Percentiles rank a stretch among this genome's conserved stretches.
phyloP scores from a whole-genome alignment of 2,329 filamentous ascomycete species.

The Trichoderma harzianum region DNA sequence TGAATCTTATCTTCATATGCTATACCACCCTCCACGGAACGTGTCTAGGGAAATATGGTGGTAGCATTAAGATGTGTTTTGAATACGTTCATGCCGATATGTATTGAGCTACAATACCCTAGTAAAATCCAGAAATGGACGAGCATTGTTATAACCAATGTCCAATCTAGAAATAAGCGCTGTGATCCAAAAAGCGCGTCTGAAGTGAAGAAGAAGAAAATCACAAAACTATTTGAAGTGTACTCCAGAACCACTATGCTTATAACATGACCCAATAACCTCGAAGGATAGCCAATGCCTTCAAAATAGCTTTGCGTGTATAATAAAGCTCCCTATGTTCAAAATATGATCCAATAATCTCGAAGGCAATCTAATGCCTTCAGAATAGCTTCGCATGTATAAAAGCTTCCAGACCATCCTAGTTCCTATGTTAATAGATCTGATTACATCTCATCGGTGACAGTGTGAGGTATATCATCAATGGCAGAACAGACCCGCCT shows the following conservation, averaged over 20 bases:
- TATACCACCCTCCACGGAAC: background rate
- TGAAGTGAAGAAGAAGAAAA: background rate
- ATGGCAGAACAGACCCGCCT: conserved; percentile 17
- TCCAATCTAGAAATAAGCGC: background rate
- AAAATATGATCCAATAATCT: background rate
- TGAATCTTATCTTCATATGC: background rate
- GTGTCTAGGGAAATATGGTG: background rate
- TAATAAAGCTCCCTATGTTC: background rate
- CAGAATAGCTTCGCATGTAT: background rate
- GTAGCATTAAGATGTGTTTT: background rate
- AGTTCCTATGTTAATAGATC: background rate
- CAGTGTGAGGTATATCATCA: conserved; percentile 1
- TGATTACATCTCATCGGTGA: background rate
- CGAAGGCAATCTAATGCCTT: background rate
- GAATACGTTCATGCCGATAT: background rate
- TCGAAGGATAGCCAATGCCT: background rate
- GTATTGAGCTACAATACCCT: background rate
- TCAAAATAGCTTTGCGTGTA: background rate
- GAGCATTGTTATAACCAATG: background rate
- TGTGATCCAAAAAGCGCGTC: background rate
- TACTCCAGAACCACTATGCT: background rate
- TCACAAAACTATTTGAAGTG: background rate
- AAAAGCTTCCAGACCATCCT: background rate
- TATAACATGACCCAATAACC: background rate
- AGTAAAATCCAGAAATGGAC: background rate